A percentile compares a stretch with the other conserved stretches of the same genome.
Evolutionary conservation across 2,329 filamentous ascomycete species (phyloP).

Genomic region (Periconia digitata): DNA sequence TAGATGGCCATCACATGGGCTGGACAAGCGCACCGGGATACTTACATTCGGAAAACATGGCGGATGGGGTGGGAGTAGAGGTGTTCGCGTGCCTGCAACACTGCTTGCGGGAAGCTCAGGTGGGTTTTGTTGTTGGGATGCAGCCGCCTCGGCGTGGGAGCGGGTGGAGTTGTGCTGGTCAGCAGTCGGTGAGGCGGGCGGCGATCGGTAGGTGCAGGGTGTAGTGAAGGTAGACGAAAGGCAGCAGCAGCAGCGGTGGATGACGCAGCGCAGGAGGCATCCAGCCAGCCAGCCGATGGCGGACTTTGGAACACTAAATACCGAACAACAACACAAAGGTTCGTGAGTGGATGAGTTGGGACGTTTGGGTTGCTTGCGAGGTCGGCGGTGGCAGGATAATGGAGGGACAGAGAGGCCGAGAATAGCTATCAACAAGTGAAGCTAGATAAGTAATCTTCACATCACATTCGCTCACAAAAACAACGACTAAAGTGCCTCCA

Average conservation of each 20-base stretch:
- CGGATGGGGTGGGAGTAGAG: constrained; percentile 12
- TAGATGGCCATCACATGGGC: constrained; percentile 33
- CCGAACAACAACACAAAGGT: no score
- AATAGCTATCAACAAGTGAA: neutral
- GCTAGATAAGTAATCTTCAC: no score
- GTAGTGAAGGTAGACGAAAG: constrained; percentile 10
- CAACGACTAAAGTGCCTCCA: no score
- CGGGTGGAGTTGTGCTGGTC: constrained; percentile 22
- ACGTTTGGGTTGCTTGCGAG: no score
- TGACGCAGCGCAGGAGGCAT: constrained; percentile 35
- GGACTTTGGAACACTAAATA: neutral
- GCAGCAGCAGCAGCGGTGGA: constrained; percentile 31
- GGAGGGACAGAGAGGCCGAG: no score
- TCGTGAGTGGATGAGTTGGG: no score
- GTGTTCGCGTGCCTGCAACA: constrained; percentile 20
- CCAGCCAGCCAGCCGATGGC: constrained; percentile 6
- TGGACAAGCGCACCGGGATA: constrained; percentile 35
- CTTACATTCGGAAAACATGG: constrained; percentile 91
- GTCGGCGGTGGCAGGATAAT: neutral
- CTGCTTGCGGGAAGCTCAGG: constrained; percentile 19
- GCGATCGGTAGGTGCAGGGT: constrained; percentile 25
- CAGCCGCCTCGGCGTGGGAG: constrained; percentile 21
- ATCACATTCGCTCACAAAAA: no score
- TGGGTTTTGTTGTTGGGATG: constrained; percentile 20
- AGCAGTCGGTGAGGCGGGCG: constrained; percentile 34